Base-by-base conservation (phyloP, 164 flowering plant genomes). In the Berberis thunbergii region DNA sequence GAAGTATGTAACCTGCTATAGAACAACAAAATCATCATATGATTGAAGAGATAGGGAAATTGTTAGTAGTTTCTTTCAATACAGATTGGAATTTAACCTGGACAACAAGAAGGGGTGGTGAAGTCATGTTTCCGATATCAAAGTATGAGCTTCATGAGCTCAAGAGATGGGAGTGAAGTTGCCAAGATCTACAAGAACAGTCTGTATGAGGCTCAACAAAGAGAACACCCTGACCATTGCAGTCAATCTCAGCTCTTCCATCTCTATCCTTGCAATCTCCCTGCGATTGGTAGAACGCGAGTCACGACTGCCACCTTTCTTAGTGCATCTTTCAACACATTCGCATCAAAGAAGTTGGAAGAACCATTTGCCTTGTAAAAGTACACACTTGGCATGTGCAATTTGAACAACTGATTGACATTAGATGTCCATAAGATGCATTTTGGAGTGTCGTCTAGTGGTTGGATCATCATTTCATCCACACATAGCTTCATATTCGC, bases 351-450 rank as follows among this genome's bases (percentile, higher is more conserved):
- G 26, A 26, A 26, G 26, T 26, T 26, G 26, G 26, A 26, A 26
- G 26, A 26, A 26, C 26, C 26, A 52, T 52, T 52, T 4, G 55
- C 10, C n/a, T 38, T 55, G 7, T 55, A 55, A 55, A 55, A 55
- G 7, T 55, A 55, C 39, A 55, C 58, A 39, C 58, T 55, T 4
- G 58, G 58, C 40, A 55, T 55, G 58, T n/a, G 58, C 13, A 38
- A 1, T 12, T 38, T 55, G 41, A 55, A 55, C 2, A 55, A 12
- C 58, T 55, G 58, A 39, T 55, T 41, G 7, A 38, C 40, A 12
- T 55, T 55, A 4, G 58, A 55, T 2, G 58, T 55, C 58, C 58
- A 55, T 7, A 55, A 41, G 58, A 38, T 39, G 7, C 8, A 2
- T 13, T 55, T 55, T 12, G 58, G 58, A 7, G 58, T 55, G 40